phyloP scores from a whole-genome alignment of 495 filamentous ascomycete species.

The Aspergillus sclerotiicarbonarius region DNA sequence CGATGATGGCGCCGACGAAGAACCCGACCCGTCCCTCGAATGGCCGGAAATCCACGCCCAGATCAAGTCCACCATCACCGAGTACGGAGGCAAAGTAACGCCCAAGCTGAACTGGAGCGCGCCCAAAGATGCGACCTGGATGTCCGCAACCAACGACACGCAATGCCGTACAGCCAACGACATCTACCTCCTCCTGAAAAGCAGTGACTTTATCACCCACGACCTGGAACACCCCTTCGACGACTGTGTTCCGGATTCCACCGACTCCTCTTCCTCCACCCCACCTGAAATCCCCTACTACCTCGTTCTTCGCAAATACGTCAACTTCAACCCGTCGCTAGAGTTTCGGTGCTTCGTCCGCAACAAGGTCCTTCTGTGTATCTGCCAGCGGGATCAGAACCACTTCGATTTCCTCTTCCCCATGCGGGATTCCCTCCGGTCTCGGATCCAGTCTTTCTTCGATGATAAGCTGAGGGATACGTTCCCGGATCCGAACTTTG shows the following conservation, averaged over 20 bases:
- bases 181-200: slow-evolving; percentile 89
- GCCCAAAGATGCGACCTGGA: slow-evolving; percentile 97
- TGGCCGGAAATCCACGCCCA: slow-evolving; percentile 72
- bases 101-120: slow-evolving; percentile 98
- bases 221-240: slow-evolving; percentile 93
- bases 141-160: slow-evolving; percentile 82
- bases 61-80: slow-evolving; percentile 71
- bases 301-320: slow-evolving; percentile 81
- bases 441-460: slow-evolving; percentile 70
- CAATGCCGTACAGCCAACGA: slow-evolving; percentile 86
- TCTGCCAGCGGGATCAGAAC: slow-evolving; percentile 87
- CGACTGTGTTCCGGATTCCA: slow-evolving; percentile 56
- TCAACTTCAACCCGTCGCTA: slow-evolving; percentile 81
- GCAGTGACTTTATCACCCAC: slow-evolving; percentile 88
- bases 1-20: slow-evolving; percentile 43
- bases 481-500: slow-evolving; percentile 81
- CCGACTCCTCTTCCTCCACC: slow-evolving; percentile 16
- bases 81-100: slow-evolving; percentile 76
- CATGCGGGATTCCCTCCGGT: slow-evolving; percentile 60
- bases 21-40: slow-evolving; percentile 54
- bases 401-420: slow-evolving; percentile 77
- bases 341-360: slow-evolving; percentile 97
- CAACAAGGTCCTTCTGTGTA: slow-evolving; percentile 69
- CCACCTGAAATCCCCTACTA: slow-evolving; percentile 55
- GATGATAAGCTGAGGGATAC: slow-evolving; percentile 63